phyloP scores from a whole-genome alignment of 1,284 basidiomycete species.

The Trametes hirsuta region DNA sequence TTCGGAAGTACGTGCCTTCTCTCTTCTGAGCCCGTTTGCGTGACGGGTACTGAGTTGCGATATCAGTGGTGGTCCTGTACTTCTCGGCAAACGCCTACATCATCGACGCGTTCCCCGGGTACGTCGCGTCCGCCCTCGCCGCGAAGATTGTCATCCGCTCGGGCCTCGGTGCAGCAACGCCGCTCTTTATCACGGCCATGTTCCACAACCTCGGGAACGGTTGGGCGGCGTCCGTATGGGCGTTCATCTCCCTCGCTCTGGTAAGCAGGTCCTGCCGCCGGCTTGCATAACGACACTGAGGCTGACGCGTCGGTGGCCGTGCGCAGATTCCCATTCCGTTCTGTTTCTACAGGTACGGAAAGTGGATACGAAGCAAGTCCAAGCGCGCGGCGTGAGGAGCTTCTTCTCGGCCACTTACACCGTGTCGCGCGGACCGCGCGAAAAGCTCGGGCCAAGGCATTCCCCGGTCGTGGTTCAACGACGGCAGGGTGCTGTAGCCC shows the following conservation, averaged over 20 bases:
- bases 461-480: too few relatives aligned
- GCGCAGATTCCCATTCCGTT: constrained; percentile 14
- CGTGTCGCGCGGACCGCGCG: not conserved
- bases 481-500: too few relatives aligned
- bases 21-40: not conserved
- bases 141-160: constrained; percentile 74
- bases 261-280: constrained; percentile 21
- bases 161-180: constrained; percentile 67
- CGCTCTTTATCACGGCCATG: constrained; percentile 61
- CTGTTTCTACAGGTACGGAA: constrained; percentile 16
- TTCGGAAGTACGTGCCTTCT: constrained; percentile 37
- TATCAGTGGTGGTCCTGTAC: constrained; percentile 30
- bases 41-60: not conserved
- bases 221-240: constrained; percentile 50
- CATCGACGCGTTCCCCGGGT: constrained; percentile 64
- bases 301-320: not conserved
- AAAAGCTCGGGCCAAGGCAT: too few relatives aligned
- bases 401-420: not conserved
- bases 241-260: constrained; percentile 45
- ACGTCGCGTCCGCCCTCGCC: constrained; percentile 74
- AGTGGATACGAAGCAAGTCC: constrained; percentile 13
- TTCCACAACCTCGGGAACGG: constrained; percentile 52
- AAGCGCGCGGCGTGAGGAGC: constrained; percentile 3
- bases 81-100: constrained; percentile 52
- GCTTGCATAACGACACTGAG: not conserved